phyloP scores from a whole-genome alignment of 2,329 filamentous ascomycete genomes.

The Talaromyces sp. region DNA sequence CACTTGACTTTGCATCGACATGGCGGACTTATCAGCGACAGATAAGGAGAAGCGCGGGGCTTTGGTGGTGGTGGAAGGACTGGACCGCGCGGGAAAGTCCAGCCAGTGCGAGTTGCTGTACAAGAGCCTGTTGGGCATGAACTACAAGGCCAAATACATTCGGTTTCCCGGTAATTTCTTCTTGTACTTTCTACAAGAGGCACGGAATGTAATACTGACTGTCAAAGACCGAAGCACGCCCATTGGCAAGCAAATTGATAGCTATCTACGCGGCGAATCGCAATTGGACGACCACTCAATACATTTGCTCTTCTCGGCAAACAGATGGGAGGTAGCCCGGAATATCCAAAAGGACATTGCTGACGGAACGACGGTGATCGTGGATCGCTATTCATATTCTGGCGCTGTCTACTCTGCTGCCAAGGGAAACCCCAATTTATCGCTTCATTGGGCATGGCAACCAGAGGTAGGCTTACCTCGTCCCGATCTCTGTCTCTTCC shows the following conservation, averaged over 20 bases:
- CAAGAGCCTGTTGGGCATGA: conserved; percentile 50
- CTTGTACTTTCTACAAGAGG: neutral
- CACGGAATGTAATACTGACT: neutral
- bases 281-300: conserved; percentile 84
- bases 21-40: conserved; percentile 16
- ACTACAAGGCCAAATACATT: conserved; percentile 55
- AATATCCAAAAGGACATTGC: conserved; percentile 51
- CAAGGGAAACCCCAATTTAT: conserved; percentile 69
- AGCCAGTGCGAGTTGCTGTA: conserved; percentile 75
- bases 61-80: conserved; percentile 79
- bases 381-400: conserved; percentile 93
- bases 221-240: conserved; percentile 71
- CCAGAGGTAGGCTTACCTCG: conserved; percentile 83
- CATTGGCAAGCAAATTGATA: conserved; percentile 83
- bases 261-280: conserved; percentile 69
- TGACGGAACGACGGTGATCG: conserved; percentile 70
- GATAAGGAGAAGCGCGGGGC: conserved; percentile 55
- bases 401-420: conserved; percentile 91
- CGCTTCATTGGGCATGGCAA: conserved; percentile 74
- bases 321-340: conserved; percentile 71
- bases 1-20: neutral
- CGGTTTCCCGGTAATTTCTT: conserved; percentile 61
- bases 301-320: conserved; percentile 85
- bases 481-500: conserved; percentile 82
- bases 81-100: conserved; percentile 88